A percentile compares a stretch with the other conserved stretches of the same genome.
Evolutionary conservation across 2,329 filamentous ascomycete genomes (phyloP).

Genomic region (Botrytis hyacinthi): DNA sequence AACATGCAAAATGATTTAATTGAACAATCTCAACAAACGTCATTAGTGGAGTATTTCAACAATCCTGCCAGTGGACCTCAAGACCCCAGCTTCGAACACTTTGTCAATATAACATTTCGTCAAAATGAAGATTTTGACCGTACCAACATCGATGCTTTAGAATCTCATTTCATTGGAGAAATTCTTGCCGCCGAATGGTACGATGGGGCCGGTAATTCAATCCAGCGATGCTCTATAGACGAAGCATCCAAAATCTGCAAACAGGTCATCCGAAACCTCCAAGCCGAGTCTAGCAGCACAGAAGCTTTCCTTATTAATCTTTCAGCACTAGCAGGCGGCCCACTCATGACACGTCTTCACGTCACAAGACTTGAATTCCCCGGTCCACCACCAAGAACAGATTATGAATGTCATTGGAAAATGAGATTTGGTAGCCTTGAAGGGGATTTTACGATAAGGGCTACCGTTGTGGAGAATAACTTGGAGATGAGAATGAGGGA

Average conservation of each 20-base stretch:
- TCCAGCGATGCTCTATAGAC: slow-evolving; percentile 47
- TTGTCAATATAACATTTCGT: slow-evolving; percentile 35
- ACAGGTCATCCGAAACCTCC: slow-evolving; percentile 53
- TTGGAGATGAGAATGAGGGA: slow-evolving; percentile 31
- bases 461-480: slow-evolving; percentile 41
- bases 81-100: slow-evolving; percentile 30
- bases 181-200: slow-evolving; percentile 53
- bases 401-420: slow-evolving; percentile 55
- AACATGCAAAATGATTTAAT: slow-evolving; percentile 37
- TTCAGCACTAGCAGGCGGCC: slow-evolving; percentile 55
- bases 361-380: slow-evolving; percentile 46
- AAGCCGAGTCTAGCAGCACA: slow-evolving; percentile 49
- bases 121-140: slow-evolving; percentile 38
- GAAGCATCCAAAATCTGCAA: slow-evolving; percentile 56
- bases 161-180: slow-evolving; percentile 53
- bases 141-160: slow-evolving; percentile 57
- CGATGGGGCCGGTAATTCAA: slow-evolving; percentile 46
- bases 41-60: slow-evolving; percentile 36
- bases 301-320: slow-evolving; percentile 60
- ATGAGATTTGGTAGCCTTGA: slow-evolving; percentile 53
- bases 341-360: slow-evolving; percentile 47
- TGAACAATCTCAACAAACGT: slow-evolving; percentile 27
- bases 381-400: slow-evolving; percentile 40
- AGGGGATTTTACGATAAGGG: slow-evolving; percentile 52
- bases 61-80: slow-evolving; percentile 24